phyloP scores from a whole-genome alignment of 1,284 basidiomycete genomes.

The Boletus sp. region DNA sequence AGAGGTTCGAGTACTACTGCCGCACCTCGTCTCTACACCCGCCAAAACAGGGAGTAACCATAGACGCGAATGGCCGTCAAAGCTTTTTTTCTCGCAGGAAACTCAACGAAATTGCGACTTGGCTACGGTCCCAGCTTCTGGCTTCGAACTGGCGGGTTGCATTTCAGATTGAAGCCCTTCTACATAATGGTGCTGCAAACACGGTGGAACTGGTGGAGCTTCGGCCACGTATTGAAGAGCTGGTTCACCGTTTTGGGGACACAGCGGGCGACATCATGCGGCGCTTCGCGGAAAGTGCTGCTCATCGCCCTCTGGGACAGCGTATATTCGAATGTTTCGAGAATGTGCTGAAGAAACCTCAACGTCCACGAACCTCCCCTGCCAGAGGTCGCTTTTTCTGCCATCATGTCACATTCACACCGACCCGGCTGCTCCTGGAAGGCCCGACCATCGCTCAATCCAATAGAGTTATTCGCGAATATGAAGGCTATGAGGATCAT shows the following conservation, averaged over 20 bases:
- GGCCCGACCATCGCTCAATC: conserved; percentile 70
- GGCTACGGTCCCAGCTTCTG: conserved; percentile 42
- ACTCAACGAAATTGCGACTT: conserved; percentile 44
- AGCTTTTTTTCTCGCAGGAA: conserved; percentile 50
- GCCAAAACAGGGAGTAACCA: conserved; percentile 33
- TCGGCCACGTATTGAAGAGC: conserved; percentile 39
- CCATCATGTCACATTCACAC: conserved; percentile 68
- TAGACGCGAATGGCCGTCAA: conserved; percentile 46
- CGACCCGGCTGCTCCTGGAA: conserved; percentile 67
- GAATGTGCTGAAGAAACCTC: conserved; percentile 34
- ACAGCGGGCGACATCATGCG: conserved; percentile 50
- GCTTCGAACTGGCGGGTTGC: conserved; percentile 53
- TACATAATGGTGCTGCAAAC: conserved; percentile 58
- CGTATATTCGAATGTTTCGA: conserved; percentile 52
- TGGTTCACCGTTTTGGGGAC: conserved; percentile 37
- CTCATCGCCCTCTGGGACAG: conserved; percentile 41
- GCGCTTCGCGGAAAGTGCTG: conserved; percentile 47
- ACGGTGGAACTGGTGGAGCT: conserved; percentile 53
- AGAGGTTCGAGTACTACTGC: conserved; percentile 53
- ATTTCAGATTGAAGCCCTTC: conserved; percentile 67
- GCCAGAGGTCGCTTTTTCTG: conserved; percentile 45
- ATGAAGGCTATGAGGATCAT: conserved; percentile 53
- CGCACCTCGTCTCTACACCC: conserved; percentile 47
- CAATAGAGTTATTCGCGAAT: conserved; percentile 62
- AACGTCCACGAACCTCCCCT: conserved; percentile 15